Percentiles rank a stretch among this genome's conserved stretches.
These are phyloP conservation scores for Blastosporella zonata DNA, from an alignment of 1,284 basidiomycete genomes.

Conservation along the genomic window DNA sequence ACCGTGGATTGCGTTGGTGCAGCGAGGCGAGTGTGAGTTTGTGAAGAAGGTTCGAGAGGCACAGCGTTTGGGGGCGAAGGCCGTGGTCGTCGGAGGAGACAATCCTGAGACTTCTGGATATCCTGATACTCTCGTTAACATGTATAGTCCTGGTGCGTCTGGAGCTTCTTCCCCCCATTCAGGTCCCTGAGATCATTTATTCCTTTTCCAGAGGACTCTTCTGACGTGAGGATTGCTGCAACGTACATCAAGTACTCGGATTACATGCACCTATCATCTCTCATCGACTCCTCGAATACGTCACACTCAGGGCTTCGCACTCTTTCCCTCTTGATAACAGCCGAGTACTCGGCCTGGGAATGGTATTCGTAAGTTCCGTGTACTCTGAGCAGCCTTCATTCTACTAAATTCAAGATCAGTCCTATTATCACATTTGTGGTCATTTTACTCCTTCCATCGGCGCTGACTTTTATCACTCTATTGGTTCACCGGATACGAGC, in stretches of 20 bases:
- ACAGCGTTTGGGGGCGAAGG: slow-evolving; percentile 79
- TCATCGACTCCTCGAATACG: slow-evolving; percentile 70
- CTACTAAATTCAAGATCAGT: slow-evolving; percentile 33
- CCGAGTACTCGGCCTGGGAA: slow-evolving; percentile 77
- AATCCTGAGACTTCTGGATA: slow-evolving; percentile 61
- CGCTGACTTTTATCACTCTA: slow-evolving; percentile 78
- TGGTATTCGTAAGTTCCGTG: slow-evolving; percentile 72
- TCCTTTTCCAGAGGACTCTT: slow-evolving; percentile 56
- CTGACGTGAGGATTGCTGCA: slow-evolving; percentile 67
- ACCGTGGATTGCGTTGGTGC: slow-evolving; percentile 82
- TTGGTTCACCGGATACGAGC: slow-evolving; percentile 77
- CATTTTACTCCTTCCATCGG: slow-evolving; percentile 77
- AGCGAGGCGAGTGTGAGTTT: slow-evolving; percentile 85
- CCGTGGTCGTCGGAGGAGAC: slow-evolving; percentile 86
- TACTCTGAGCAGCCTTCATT: slow-evolving; percentile 2
- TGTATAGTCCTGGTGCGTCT: slow-evolving; percentile 79
- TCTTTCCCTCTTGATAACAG: slow-evolving; percentile 71
- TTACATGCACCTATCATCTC: slow-evolving; percentile 53
- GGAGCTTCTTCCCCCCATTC: background rate
- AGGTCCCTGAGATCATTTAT: slow-evolving; percentile 1
- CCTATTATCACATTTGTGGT: slow-evolving; percentile 78
- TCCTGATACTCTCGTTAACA: slow-evolving; percentile 81
- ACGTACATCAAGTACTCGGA: slow-evolving; percentile 75
- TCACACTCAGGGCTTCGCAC: slow-evolving; percentile 71
- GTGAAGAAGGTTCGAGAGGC: slow-evolving; percentile 83